A percentile compares a stretch with the other conserved stretches of the same genome.
Conservation (phyloP, 2,329 filamentous ascomycete genomes). For the Dothistroma septosporum region DNA sequence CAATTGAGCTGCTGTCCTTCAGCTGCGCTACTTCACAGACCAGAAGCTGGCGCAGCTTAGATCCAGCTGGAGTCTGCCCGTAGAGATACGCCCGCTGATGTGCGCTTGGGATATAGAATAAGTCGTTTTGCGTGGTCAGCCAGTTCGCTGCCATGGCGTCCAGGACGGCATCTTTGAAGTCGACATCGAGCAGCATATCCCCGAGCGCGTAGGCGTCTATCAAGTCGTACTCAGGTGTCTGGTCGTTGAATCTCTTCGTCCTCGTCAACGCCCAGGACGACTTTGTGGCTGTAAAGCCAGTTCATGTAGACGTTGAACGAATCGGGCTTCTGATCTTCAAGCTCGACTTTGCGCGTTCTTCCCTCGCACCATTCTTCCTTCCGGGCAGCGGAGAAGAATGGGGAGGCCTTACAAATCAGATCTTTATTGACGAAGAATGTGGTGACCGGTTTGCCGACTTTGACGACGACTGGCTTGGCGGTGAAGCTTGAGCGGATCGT, state of each 20-base stretch:
- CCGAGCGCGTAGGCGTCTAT: constrained; percentile 7
- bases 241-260: constrained; percentile 1
- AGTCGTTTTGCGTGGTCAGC: background rate
- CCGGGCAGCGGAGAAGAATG: constrained; percentile 15
- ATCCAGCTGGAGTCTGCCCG: background rate
- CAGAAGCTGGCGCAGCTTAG: background rate
- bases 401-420: background rate
- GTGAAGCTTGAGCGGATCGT: constrained; percentile 6
- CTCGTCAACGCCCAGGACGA: constrained; percentile 1
- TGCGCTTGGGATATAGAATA: background rate
- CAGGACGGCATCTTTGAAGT: constrained; percentile 14
- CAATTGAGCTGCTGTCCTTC: no score
- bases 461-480: constrained; percentile 3
- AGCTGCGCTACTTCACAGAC: background rate
- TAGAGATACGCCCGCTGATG: background rate
- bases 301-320: constrained; percentile 19
- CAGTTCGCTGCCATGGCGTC: constrained; percentile 24
- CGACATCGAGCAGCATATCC: constrained; percentile 8
- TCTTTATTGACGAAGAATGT: constrained; percentile 7
- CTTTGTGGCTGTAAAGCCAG: constrained; percentile 19
- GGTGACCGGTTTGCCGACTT: constrained; percentile 5
- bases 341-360: constrained; percentile 10
- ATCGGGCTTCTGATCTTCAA: constrained; percentile 9
- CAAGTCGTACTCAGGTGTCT: background rate
- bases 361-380: constrained; percentile 13